A percentile compares a stretch with the other conserved stretches of the same genome.
Evolutionary conservation across 805 yeast species (phyloP).

Genomic region (Groenewaldozyma tartarivorans): DNA sequence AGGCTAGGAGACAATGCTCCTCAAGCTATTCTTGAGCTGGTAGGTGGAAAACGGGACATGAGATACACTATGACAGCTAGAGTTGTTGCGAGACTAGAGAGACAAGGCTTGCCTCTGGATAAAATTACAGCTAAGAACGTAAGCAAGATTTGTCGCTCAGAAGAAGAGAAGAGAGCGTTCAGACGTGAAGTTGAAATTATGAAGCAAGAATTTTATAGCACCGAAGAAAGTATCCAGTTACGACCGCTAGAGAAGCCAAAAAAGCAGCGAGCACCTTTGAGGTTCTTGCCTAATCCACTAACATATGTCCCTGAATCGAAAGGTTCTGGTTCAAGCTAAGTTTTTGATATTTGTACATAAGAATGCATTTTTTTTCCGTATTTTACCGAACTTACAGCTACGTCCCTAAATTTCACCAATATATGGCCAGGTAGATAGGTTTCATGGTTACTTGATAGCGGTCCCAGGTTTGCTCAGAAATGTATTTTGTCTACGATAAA

Average conservation of each 20-base stretch:
- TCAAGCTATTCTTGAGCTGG: constrained; percentile 78
- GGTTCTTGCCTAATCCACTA: constrained; percentile 14
- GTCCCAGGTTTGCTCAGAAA: no score
- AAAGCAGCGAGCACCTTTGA: constrained; percentile 10
- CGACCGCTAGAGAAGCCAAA: constrained; percentile 3
- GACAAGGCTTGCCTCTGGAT: constrained; percentile 47
- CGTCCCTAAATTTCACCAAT: no score
- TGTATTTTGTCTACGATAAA: no score
- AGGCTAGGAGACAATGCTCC: constrained; percentile 86
- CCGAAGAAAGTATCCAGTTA: constrained; percentile 6
- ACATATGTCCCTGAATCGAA: not conserved
- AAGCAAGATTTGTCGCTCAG: constrained; percentile 36
- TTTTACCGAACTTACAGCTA: no score
- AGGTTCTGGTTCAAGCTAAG: no score
- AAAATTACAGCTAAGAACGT: constrained; percentile 48
- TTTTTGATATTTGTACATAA: no score
- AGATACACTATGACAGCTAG: constrained; percentile 72
- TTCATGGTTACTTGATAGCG: no score
- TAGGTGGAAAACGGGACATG: constrained; percentile 65
- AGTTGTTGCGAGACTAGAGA: constrained; percentile 69
- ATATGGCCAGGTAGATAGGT: no score
- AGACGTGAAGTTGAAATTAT: constrained; percentile 51
- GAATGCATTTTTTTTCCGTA: no score
- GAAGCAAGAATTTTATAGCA: constrained; percentile 36
- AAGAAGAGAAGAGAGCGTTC: constrained; percentile 49